Base-by-base conservation (phyloP, 2,329 filamentous ascomycete genomes). In the Alternaria panax region DNA sequence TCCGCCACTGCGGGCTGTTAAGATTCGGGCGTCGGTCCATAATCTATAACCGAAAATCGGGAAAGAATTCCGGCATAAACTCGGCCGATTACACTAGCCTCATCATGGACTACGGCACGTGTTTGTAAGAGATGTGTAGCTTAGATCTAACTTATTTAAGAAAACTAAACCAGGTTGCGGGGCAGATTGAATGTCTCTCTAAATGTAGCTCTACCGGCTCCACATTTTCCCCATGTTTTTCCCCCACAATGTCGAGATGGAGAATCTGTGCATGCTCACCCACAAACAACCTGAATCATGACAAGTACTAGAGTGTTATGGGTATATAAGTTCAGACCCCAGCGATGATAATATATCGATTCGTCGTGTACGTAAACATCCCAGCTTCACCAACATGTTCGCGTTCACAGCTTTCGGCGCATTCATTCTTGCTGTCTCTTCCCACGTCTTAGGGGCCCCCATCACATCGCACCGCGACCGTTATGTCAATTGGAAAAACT, bases 401-500 rank as follows among this genome's bases (percentile, higher is more conserved):
- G n/a, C 36, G n/a, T 38, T 38, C 36, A 38, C 36, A 20, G n/a
- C 36, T 9, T 8, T 38, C 8, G 8, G 36, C n/a, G n/a, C n/a
- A 11, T 38, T n/a, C 1, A 9, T 38, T 11, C 36, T 38, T 38
- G 36, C 8, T 4, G 18, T 38, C 36, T 38, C 36, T 5, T 20
- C n/a, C 36, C 7, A 6, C 20, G 36, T 38, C n/a, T 8, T 38
- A 20, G 36, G n/a, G 5, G 20, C n/a, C n/a, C 36, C 36, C 2
- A 38, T 8, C 2, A 7, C 18, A 34, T 14, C 30, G 6, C 30
- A 18, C 4, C 36, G n/a, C 36, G 18, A 38, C 36, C 1, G 11
- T 18, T 38, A 38, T 38, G 22, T 69, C 18, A 54, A 69, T 34
- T 69, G 63, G 64, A 66, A 50, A 18, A 58, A 55, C 2, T 67